phyloP scores from a whole-genome alignment of 441 rosid species.

The Corymbia citriodora region DNA sequence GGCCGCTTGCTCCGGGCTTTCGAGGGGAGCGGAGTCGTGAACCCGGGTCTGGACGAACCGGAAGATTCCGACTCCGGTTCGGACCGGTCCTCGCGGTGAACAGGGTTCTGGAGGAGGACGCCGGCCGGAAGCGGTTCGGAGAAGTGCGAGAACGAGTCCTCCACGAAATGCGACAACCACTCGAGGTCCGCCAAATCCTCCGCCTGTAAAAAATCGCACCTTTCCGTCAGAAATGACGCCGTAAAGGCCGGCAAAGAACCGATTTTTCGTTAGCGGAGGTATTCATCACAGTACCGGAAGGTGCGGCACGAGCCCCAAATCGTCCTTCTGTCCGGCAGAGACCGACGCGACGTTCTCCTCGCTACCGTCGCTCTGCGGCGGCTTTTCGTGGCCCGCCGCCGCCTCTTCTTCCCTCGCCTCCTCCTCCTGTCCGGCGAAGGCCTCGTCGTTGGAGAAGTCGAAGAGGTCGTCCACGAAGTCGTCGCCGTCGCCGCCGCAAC shows the following conservation, averaged over 20 bases:
- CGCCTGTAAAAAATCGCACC: constrained; percentile 31
- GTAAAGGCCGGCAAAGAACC: neutral
- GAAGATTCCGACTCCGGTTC: constrained; percentile 6
- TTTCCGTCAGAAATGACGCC: neutral
- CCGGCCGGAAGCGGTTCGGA: constrained; percentile 51
- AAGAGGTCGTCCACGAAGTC: neutral
- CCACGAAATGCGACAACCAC: constrained; percentile 91
- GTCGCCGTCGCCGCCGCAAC: neutral
- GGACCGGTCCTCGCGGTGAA: neutral
- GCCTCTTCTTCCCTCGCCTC: neutral
- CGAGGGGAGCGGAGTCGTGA: constrained; percentile 56
- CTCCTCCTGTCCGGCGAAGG: neutral
- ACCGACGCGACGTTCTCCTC: neutral
- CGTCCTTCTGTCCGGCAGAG: neutral
- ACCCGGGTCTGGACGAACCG: constrained; percentile 20
- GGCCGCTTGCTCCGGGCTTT: constrained; percentile 82
- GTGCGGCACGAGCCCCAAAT: neutral
- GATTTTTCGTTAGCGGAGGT: neutral
- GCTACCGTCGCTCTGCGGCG: neutral
- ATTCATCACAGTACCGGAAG: neutral
- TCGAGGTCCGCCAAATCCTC: constrained; percentile 76
- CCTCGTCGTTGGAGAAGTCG: constrained; percentile 1
- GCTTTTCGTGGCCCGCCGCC: neutral
- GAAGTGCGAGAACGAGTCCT: constrained; percentile 67
- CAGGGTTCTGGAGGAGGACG: constrained; percentile 14